phyloP scores from a whole-genome alignment of 495 filamentous ascomycete species.

The Penicillium longicatenatum region DNA sequence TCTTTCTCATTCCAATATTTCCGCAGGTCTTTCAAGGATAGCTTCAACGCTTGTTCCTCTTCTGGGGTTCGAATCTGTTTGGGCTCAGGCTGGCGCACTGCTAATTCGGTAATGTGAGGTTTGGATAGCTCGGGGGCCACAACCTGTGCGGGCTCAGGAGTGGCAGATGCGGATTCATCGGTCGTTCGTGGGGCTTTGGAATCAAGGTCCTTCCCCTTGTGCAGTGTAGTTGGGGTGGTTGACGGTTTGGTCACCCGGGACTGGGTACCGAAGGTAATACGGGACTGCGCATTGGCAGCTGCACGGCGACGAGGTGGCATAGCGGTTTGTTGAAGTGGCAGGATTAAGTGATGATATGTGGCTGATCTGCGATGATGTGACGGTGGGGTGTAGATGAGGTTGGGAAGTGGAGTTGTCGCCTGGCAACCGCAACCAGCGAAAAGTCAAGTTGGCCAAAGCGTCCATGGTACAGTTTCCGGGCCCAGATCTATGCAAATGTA shows the following conservation, averaged over 20 bases:
- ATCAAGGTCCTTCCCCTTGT: constrained; percentile 54
- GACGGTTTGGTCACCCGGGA: constrained; percentile 73
- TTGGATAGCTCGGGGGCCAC: constrained; percentile 29
- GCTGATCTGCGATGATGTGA: background rate
- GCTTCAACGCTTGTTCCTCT: constrained; percentile 56
- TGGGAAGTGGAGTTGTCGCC: background rate
- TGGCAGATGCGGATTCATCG: constrained; percentile 37
- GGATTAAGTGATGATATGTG: background rate
- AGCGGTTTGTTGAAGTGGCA: constrained; percentile 10
- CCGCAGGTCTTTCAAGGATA: constrained; percentile 65
- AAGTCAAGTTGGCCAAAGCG: background rate
- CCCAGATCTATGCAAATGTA: background rate
- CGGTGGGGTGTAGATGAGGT: background rate
- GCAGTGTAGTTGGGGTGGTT: constrained; percentile 39
- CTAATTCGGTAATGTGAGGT: constrained; percentile 51
- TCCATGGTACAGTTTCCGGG: background rate
- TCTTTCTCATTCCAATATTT: constrained; percentile 75
- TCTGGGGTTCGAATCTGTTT: constrained; percentile 50
- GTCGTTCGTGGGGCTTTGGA: constrained; percentile 27
- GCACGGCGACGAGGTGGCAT: constrained; percentile 73
- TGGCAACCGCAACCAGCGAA: background rate
- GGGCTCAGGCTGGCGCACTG: constrained; percentile 40
- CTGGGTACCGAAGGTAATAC: constrained; percentile 71
- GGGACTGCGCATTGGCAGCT: constrained; percentile 62
- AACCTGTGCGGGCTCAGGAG: constrained; percentile 30